Conservation (phyloP, 345 rosid genomes). For the Bretschneidera sinensis region DNA sequence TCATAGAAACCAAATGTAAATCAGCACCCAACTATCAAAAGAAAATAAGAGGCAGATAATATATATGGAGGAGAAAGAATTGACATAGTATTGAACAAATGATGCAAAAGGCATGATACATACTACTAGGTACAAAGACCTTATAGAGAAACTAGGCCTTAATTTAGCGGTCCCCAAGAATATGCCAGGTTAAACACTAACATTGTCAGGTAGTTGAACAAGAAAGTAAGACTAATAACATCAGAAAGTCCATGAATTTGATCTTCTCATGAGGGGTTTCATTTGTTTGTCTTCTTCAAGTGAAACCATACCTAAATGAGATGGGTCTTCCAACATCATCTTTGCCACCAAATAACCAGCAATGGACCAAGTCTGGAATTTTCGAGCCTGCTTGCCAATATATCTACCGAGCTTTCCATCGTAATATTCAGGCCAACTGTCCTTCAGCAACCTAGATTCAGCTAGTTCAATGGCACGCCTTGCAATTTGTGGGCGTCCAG, state of each 20-base stretch:
- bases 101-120: background rate
- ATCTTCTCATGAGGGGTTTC: conserved; percentile 73
- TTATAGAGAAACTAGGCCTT: background rate
- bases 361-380: conserved; percentile 83
- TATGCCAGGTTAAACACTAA: background rate
- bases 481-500: conserved; percentile 92
- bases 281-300: conserved; percentile 83
- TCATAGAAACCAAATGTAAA: too few relatives aligned
- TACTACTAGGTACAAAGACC: conserved; percentile 1
- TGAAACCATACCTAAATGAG: conserved; percentile 83
- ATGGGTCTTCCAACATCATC: conserved; percentile 96
- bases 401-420: conserved; percentile 90
- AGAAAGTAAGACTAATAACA: conserved; percentile 9
- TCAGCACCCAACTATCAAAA: too few relatives aligned
- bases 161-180: background rate
- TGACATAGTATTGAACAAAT: background rate
- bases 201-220: background rate
- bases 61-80: background rate
- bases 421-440: conserved; percentile 90
- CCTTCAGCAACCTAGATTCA: conserved; percentile 66
- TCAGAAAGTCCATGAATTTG: conserved; percentile 65
- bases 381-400: conserved; percentile 87
- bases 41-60: too few relatives aligned
- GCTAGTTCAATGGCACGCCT: conserved; percentile 79
- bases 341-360: conserved; percentile 93